Evolutionary conservation across 2,329 filamentous ascomycete genomes (phyloP).

Genomic region (Xylaria hypoxylon): DNA sequence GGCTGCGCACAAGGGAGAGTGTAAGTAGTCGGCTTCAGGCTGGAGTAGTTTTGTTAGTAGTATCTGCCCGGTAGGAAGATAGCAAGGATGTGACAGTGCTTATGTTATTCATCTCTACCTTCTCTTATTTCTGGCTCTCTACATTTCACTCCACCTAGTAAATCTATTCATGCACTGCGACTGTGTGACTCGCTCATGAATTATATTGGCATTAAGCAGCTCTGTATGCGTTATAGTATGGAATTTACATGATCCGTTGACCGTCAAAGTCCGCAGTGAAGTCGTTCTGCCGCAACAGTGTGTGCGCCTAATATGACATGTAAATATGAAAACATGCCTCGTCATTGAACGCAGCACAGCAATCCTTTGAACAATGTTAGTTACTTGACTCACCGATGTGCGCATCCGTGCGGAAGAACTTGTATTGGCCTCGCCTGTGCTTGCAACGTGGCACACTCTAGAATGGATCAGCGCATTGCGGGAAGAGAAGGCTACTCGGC

Average conservation of each 20-base stretch:
- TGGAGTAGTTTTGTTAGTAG: too few species aligned
- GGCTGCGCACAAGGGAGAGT: not conserved
- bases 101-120: too few species aligned
- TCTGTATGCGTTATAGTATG: not conserved
- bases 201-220: not conserved
- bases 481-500: too few species aligned
- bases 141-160: not conserved
- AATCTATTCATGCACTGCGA: not conserved
- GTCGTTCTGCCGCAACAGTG: not conserved
- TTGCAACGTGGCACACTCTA: not conserved
- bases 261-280: not conserved
- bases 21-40: too few species aligned
- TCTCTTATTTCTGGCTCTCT: too few species aligned
- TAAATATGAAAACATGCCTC: too few species aligned
- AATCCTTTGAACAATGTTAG: slow-evolving; percentile 10
- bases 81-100: too few species aligned
- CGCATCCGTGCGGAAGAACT: too few species aligned
- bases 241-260: not conserved
- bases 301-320: too few species aligned
- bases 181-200: not conserved
- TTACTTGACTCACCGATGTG: too few species aligned
- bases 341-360: slow-evolving; percentile 19
- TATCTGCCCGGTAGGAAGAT: too few species aligned
- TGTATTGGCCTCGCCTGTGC: not conserved
- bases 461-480: not conserved